Evolutionary conservation across 148 eudicot genomes (phyloP).

Genomic region (Chenopodium berlandieri): DNA sequence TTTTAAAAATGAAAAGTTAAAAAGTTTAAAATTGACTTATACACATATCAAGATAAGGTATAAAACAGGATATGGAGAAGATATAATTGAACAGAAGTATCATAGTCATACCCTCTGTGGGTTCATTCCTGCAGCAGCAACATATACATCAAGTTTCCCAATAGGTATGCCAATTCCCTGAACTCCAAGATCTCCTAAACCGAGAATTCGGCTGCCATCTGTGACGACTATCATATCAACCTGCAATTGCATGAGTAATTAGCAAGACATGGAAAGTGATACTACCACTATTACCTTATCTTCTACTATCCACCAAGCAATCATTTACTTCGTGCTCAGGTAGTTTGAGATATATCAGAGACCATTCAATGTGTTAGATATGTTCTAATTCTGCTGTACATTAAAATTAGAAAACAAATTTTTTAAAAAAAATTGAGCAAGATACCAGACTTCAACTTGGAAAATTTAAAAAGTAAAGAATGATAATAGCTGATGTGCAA

Average conservation of each 20-base stretch:
- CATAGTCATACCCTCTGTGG: conserved; percentile 69
- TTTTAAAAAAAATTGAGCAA: no score
- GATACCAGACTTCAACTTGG: background rate
- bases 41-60: background rate
- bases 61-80: background rate
- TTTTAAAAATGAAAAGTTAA: conserved; percentile 25
- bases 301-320: background rate
- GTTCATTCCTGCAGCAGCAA: conserved; percentile 99
- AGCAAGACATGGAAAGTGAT: conserved; percentile 3
- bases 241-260: conserved; percentile 41
- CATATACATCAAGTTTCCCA: conserved; percentile 96
- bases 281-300: background rate
- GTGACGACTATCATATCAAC: conserved; percentile 99
- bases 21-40: background rate
- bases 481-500: background rate
- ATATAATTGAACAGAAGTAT: conserved; percentile 1
- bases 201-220: conserved; percentile 99
- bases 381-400: background rate
- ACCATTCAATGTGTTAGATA: background rate
- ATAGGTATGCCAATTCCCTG: conserved; percentile 99
- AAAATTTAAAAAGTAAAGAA: background rate
- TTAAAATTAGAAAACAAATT: background rate
- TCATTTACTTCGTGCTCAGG: background rate
- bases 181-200: conserved; percentile 97
- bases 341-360: background rate